Evolutionary conservation across 345 rosid species (phyloP).

Genomic region (Linum usitatissimum): DNA sequence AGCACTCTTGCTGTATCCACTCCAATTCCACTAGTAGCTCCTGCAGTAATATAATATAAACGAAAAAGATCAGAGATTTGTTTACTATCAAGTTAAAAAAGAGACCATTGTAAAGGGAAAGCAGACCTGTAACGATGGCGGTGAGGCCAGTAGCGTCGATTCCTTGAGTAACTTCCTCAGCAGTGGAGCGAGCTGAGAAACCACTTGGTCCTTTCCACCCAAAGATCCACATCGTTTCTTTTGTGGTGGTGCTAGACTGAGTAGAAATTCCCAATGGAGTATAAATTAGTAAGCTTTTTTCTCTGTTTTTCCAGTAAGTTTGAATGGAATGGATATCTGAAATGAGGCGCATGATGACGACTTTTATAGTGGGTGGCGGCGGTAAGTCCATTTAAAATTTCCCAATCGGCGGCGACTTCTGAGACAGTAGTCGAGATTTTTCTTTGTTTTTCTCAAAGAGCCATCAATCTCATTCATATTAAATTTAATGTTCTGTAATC

Average conservation of each 20-base stretch:
- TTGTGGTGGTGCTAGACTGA: neutral
- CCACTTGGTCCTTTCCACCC: constrained; percentile 32
- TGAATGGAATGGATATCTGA: too few relatives aligned
- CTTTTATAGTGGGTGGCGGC: too few relatives aligned
- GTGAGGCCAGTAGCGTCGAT: constrained; percentile 38
- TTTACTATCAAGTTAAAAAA: neutral
- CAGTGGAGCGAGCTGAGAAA: constrained; percentile 27
- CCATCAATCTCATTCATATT: too few relatives aligned
- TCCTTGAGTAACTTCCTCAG: constrained; percentile 34
- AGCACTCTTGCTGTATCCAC: constrained; percentile 31
- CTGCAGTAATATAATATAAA: constrained; percentile 7
- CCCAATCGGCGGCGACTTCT: too few relatives aligned
- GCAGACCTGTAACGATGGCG: constrained; percentile 35
- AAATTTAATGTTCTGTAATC: too few relatives aligned
- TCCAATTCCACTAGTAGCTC: constrained; percentile 37
- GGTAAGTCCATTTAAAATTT: too few relatives aligned
- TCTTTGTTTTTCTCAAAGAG: too few relatives aligned
- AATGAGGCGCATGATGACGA: too few relatives aligned
- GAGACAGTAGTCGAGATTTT: too few relatives aligned
- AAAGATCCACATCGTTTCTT: constrained; percentile 14
- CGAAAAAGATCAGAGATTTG: too few relatives aligned
- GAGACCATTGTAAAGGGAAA: neutral
- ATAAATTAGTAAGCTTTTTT: too few relatives aligned
- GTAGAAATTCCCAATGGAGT: neutral
- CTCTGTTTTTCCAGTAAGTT: too few relatives aligned